A percentile compares a stretch with the other conserved stretches of the same genome.
These are phyloP conservation scores for Botryosphaeria agaves DNA, from an alignment of 2,329 filamentous ascomycete genomes.

Conservation along the genomic window DNA sequence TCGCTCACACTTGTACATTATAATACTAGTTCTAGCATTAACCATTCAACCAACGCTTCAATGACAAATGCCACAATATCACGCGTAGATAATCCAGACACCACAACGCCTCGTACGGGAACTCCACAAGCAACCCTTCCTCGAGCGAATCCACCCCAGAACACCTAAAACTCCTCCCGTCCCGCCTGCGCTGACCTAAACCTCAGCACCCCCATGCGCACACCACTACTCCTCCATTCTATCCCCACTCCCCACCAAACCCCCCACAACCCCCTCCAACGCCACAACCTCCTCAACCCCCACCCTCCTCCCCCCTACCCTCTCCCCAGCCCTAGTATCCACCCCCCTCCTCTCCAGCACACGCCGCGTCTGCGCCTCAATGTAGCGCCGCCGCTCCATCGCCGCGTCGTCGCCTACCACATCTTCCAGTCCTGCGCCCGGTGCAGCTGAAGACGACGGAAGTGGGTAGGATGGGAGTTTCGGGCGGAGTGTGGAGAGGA, in stretches of 20 bases:
- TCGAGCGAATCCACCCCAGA: neutral
- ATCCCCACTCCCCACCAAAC: slow-evolving; percentile 1
- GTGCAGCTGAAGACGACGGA: slow-evolving; percentile 24
- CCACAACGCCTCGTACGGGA: too few relatives aligned
- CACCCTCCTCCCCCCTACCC: slow-evolving; percentile 10
- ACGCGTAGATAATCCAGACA: too few relatives aligned
- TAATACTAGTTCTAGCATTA: too few relatives aligned
- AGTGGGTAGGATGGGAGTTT: too few relatives aligned
- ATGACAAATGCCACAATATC: too few relatives aligned
- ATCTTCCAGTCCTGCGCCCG: slow-evolving; percentile 12
- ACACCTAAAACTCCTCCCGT: neutral
- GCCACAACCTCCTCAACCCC: slow-evolving; percentile 17
- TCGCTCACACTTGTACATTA: too few relatives aligned
- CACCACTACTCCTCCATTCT: slow-evolving; percentile 2
- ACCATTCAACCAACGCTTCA: too few relatives aligned
- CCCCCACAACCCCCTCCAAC: slow-evolving; percentile 16
- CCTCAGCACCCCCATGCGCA: neutral
- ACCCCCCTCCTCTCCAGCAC: slow-evolving; percentile 61
- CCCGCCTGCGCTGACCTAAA: neutral
- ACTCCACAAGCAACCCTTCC: too few relatives aligned
- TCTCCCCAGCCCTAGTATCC: slow-evolving; percentile 19
- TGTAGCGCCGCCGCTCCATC: slow-evolving; percentile 60
- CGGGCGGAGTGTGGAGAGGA: slow-evolving; percentile 51
- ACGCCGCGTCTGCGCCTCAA: slow-evolving; percentile 61
- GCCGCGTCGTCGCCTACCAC: slow-evolving; percentile 30